Conservation (phyloP, 306 rosid species). For the Argentina anserina region DNA sequence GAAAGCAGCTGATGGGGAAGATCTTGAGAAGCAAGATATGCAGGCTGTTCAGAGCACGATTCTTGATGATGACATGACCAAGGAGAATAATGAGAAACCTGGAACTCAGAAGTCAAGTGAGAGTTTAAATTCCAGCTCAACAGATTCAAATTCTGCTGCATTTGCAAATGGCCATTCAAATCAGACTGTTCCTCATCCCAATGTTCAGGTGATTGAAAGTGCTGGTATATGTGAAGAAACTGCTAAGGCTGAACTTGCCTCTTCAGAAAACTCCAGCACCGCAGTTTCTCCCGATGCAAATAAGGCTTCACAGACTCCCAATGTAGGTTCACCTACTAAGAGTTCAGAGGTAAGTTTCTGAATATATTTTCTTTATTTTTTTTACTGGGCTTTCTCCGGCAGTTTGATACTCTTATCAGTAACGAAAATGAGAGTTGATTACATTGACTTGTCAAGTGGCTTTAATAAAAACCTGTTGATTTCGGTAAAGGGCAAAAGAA, state of each 20-base stretch:
- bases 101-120: slow-evolving; percentile 39
- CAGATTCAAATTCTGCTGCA: slow-evolving; percentile 38
- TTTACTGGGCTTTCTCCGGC: not conserved
- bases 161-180: slow-evolving; percentile 37
- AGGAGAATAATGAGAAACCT: slow-evolving; percentile 47
- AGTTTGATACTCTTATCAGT: not conserved
- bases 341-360: slow-evolving; percentile 27
- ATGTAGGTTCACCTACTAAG: slow-evolving; percentile 23
- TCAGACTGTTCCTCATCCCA: slow-evolving; percentile 49
- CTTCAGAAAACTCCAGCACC: slow-evolving; percentile 42
- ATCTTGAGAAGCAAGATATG: slow-evolving; percentile 43
- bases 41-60: slow-evolving; percentile 46
- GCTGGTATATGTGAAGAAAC: slow-evolving; percentile 28
- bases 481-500: no score
- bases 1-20: slow-evolving; percentile 35
- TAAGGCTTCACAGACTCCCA: slow-evolving; percentile 50
- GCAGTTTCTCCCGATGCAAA: slow-evolving; percentile 47
- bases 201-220: slow-evolving; percentile 50
- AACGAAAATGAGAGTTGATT: not conserved
- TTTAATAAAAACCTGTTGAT: not conserved
- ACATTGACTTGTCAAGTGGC: not conserved
- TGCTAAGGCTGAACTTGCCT: slow-evolving; percentile 42
- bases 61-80: slow-evolving; percentile 33
- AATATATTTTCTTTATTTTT: not conserved
- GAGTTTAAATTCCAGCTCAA: slow-evolving; percentile 38